These are phyloP conservation scores for Candida ovalis DNA, from an alignment of 805 yeast genomes.

Conservation along the genomic window DNA sequence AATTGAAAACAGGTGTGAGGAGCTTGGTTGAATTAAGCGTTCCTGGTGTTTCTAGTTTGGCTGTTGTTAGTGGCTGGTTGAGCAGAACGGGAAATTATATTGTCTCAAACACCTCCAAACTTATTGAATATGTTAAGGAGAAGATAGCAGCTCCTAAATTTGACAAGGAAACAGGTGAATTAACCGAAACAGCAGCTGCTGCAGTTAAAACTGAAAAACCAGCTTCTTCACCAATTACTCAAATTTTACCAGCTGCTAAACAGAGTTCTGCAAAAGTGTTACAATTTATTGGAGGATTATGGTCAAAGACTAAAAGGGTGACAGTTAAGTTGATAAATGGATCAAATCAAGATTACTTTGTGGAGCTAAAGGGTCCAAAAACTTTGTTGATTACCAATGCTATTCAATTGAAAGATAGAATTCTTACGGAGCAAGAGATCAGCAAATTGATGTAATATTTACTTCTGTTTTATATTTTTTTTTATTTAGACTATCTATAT, in stretches of 20 bases:
- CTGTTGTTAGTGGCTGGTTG: not conserved
- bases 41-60: conserved; percentile 15
- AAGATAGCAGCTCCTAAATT: not conserved
- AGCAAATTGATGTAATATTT: conserved; percentile 9
- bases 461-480: not conserved
- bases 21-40: conserved; percentile 24
- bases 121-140: not conserved
- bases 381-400: conserved; percentile 28
- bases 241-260: not conserved
- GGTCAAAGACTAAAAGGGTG: conserved; percentile 1
- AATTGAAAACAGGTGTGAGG: conserved; percentile 10
- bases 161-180: not conserved
- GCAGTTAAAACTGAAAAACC: not conserved
- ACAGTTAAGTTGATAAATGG: conserved; percentile 16
- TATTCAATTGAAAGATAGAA: conserved; percentile 21
- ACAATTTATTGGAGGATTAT: not conserved
- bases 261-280: not conserved
- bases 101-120: not conserved
- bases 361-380: conserved; percentile 30
- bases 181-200: not conserved
- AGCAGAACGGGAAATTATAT: conserved; percentile 1
- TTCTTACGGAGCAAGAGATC: conserved; percentile 24
- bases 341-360: conserved; percentile 20
- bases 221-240: not conserved
- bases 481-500: not conserved